Evolutionary conservation across 352 stramenopile species (phyloP).

Genomic region (Pythium folliculosum): DNA sequence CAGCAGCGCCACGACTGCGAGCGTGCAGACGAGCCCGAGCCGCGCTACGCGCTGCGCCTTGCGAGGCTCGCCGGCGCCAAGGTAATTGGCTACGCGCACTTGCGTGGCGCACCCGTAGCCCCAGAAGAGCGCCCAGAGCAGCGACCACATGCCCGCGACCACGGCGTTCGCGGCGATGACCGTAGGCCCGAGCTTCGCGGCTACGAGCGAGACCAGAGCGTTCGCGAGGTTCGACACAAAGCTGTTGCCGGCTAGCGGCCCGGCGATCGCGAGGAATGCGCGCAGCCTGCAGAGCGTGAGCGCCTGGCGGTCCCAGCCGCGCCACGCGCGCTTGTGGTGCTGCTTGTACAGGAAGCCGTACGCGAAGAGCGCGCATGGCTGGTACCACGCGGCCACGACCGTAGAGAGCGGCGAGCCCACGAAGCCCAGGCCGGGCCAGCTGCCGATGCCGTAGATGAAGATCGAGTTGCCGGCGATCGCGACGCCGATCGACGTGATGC

Average conservation of each 20-base stretch:
- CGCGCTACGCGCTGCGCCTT: conserved; percentile 50
- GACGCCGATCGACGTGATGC: conserved; percentile 59
- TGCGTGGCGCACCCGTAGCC: conserved; percentile 80
- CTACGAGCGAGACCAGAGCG: conserved; percentile 65
- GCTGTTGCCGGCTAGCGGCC: conserved; percentile 70
- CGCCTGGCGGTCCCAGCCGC: conserved; percentile 51
- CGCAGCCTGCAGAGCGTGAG: conserved; percentile 47
- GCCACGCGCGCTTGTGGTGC: conserved; percentile 57
- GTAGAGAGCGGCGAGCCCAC: conserved; percentile 78
- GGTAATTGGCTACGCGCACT: conserved; percentile 74
- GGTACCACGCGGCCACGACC: conserved; percentile 77
- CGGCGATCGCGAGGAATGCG: conserved; percentile 53
- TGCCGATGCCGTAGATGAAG: conserved; percentile 66
- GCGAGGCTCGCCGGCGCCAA: conserved; percentile 56
- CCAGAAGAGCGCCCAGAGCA: conserved; percentile 82
- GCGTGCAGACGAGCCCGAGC: conserved; percentile 59
- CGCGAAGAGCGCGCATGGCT: conserved; percentile 55
- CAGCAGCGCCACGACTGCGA: conserved; percentile 49
- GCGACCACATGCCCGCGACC: conserved; percentile 61
- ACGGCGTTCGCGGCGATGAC: conserved; percentile 73
- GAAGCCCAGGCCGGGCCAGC: conserved; percentile 64
- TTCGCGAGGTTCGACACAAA: conserved; percentile 76
- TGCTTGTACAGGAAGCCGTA: conserved; percentile 68
- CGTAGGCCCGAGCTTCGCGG: conserved; percentile 55
- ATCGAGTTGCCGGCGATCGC: conserved; percentile 63